Conservation (phyloP, 2,329 filamentous ascomycete genomes). For the Fusarium torulosum region DNA sequence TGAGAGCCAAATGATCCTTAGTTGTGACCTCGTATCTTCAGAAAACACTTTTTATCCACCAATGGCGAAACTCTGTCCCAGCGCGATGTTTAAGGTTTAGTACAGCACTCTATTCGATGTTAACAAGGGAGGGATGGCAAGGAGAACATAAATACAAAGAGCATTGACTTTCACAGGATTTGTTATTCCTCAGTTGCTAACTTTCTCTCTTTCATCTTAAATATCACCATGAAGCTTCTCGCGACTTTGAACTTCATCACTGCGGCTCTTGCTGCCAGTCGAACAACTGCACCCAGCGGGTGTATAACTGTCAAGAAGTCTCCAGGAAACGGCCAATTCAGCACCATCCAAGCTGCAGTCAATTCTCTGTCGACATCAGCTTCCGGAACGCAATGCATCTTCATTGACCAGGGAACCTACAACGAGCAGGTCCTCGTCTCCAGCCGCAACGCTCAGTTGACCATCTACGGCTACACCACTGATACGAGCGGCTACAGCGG, state of each 20-base stretch:
- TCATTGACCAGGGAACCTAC: conserved; percentile 74
- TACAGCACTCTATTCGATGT: background rate
- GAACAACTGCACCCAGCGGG: conserved; percentile 59
- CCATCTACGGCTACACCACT: conserved; percentile 69
- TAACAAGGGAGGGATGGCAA: background rate
- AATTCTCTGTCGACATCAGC: conserved; percentile 66
- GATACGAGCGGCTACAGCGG: conserved; percentile 61
- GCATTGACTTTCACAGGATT: background rate
- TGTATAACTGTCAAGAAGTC: conserved; percentile 62
- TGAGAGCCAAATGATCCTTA: conserved; percentile 1
- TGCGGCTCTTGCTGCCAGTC: conserved; percentile 49
- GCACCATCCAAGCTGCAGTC: conserved; percentile 66
- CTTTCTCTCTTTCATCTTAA: background rate
- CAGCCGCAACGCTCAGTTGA: conserved; percentile 62
- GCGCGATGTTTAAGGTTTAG: background rate
- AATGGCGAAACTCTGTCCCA: conserved; percentile 1
- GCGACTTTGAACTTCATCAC: conserved; percentile 28
- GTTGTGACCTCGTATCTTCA: background rate
- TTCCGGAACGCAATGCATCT: conserved; percentile 68
- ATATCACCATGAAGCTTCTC: conserved; percentile 39
- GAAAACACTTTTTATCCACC: conserved; percentile 29
- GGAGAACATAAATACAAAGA: conserved; percentile 5
- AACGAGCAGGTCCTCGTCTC: conserved; percentile 61
- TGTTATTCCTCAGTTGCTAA: background rate
- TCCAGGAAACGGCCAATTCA: conserved; percentile 51